Evolutionary conservation across 441 rosid species (phyloP).

Genomic region (Populus trichocarpa): DNA sequence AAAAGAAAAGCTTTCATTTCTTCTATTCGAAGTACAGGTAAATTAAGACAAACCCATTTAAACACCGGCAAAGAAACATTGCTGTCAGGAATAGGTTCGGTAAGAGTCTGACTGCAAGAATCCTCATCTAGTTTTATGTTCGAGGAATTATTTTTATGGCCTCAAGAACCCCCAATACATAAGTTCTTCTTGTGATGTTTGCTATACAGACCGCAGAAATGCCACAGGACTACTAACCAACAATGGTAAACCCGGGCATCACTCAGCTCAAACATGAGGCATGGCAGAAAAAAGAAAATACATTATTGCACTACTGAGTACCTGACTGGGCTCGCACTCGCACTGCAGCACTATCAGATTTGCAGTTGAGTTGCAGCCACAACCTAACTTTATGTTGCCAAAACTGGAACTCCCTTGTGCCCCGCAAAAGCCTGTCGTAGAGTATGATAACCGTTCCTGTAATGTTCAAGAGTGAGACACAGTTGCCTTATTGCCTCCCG

Average conservation of each 20-base stretch:
- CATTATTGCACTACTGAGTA: neutral
- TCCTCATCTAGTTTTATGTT: neutral
- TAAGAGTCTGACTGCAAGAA: too few relatives aligned
- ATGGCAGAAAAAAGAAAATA: neutral
- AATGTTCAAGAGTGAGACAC: conserved; percentile 79
- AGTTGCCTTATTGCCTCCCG: conserved; percentile 86
- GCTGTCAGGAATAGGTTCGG: too few relatives aligned
- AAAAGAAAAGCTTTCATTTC: too few relatives aligned
- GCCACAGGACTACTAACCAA: neutral
- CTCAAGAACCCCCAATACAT: neutral
- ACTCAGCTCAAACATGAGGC: neutral
- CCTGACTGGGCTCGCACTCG: neutral
- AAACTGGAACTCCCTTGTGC: conserved; percentile 41
- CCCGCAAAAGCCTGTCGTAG: conserved; percentile 53
- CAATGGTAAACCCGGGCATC: neutral
- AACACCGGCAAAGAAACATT: too few relatives aligned
- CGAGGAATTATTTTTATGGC: neutral
- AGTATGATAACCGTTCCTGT: conserved; percentile 47
- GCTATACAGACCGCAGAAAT: neutral
- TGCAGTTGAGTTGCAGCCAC: neutral
- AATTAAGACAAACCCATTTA: too few relatives aligned
- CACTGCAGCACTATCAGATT: neutral
- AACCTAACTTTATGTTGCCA: conserved; percentile 30
- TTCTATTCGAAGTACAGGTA: too few relatives aligned
- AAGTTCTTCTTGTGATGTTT: neutral